A percentile compares a stretch with the other conserved stretches of the same genome.
Evolutionary conservation across 2,329 filamentous ascomycete genomes (phyloP).

Genomic region (Zymoseptoria tritici): DNA sequence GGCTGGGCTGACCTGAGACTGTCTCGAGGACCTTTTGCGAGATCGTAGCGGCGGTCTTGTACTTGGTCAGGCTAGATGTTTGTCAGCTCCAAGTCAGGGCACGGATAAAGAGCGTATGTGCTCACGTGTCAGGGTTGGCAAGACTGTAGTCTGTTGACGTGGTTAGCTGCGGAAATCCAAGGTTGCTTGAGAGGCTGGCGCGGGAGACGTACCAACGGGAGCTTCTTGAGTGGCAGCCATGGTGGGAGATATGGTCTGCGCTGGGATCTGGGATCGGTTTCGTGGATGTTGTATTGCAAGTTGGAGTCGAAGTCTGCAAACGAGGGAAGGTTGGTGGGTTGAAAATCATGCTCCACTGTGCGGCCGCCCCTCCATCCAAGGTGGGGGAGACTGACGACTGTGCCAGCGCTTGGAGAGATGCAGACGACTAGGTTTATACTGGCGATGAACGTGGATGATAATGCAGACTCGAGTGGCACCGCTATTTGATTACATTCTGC

Average conservation of each 20-base stretch:
- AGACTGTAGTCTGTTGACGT: slow-evolving; percentile 29
- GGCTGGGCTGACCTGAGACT: slow-evolving; percentile 52
- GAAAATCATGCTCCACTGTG: background rate
- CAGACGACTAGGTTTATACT: background rate
- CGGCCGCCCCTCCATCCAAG: too few relatives aligned
- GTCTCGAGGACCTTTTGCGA: slow-evolving; percentile 90
- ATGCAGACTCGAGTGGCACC: background rate
- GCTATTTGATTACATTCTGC: background rate
- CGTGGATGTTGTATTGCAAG: background rate
- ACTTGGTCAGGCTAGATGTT: slow-evolving; percentile 97
- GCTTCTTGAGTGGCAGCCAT: slow-evolving; percentile 18
- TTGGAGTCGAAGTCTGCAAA: background rate
- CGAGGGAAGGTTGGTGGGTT: background rate
- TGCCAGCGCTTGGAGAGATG: background rate
- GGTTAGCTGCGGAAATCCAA: background rate
- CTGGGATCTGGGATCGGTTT: background rate
- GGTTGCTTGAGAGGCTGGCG: background rate
- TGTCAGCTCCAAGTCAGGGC: slow-evolving; percentile 68
- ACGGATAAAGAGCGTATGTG: slow-evolving; percentile 2
- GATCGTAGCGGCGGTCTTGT: slow-evolving; percentile 93
- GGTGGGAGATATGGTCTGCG: background rate
- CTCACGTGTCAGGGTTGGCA: slow-evolving; percentile 33
- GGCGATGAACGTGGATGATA: background rate
- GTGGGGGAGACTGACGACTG: background rate
- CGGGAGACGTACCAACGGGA: slow-evolving; percentile 18